Conservation (phyloP, 176 grass and related monocot species). For the Chloris gayana region DNA sequence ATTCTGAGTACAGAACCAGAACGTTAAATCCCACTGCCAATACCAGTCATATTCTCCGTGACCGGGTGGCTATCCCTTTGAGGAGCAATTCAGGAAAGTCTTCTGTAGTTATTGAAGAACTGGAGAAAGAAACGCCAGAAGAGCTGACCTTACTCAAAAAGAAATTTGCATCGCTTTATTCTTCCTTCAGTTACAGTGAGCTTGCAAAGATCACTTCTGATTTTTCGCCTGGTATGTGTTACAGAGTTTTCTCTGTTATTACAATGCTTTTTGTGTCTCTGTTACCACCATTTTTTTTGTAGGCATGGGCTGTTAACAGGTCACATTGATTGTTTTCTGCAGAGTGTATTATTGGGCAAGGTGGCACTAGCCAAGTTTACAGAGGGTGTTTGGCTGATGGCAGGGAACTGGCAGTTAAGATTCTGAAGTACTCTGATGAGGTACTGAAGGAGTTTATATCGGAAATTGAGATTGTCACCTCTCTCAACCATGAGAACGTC, state of each 20-base stretch:
- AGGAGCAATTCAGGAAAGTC: constrained; percentile 42
- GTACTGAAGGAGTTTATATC: constrained; percentile 75
- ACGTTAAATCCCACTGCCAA: background rate
- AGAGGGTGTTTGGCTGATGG: constrained; percentile 56
- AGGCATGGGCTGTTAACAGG: background rate
- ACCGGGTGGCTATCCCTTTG: constrained; percentile 23
- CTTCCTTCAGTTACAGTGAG: constrained; percentile 67
- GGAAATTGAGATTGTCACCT: constrained; percentile 85
- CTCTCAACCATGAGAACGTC: constrained; percentile 69
- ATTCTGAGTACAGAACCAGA: constrained; percentile 43
- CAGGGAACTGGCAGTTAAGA: constrained; percentile 83
- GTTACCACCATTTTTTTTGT: background rate
- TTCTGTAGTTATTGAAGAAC: constrained; percentile 53
- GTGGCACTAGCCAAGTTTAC: constrained; percentile 87
- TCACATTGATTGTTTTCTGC: constrained; percentile 20
- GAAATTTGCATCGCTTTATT: constrained; percentile 72
- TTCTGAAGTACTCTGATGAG: constrained; percentile 73
- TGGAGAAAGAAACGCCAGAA: constrained; percentile 56
- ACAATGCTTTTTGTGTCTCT: constrained; percentile 28
- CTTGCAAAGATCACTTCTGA: constrained; percentile 70
- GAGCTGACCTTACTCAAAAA: constrained; percentile 65
- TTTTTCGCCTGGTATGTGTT: constrained; percentile 65
- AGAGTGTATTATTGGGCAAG: constrained; percentile 82
- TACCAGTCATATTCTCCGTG: constrained; percentile 25
- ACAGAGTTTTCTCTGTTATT: constrained; percentile 12